A percentile compares a stretch with the other conserved stretches of the same genome.
phyloP scores from a whole-genome alignment of 768 basidiomycete genomes.

The Lactarius pseudohatsudake region DNA sequence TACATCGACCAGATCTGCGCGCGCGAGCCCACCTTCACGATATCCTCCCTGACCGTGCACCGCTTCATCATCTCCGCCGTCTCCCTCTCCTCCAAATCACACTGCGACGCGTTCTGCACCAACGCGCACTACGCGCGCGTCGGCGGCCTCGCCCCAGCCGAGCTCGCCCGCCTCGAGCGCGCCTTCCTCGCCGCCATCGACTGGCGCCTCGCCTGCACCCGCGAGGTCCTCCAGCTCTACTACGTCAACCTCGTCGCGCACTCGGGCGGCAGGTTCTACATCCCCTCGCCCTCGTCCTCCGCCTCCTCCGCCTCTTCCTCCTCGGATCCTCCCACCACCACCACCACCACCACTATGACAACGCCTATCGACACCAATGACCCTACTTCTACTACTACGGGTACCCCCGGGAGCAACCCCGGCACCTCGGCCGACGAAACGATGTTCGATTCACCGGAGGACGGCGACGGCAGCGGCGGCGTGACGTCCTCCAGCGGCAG shows the following conservation, averaged over 20 bases:
- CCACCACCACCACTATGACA: constrained; percentile 29
- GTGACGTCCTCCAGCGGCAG: constrained; percentile 26
- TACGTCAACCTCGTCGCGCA: constrained; percentile 92
- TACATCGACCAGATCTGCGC: constrained; percentile 95
- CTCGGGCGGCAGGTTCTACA: constrained; percentile 53
- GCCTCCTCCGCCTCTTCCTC: not conserved
- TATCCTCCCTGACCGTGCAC: constrained; percentile 95
- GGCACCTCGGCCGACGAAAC: constrained; percentile 9
- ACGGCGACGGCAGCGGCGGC: constrained; percentile 43
- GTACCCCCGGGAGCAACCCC: constrained; percentile 29
- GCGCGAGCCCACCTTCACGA: constrained; percentile 82
- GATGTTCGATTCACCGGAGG: constrained; percentile 46
- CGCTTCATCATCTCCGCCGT: constrained; percentile 95
- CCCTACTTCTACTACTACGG: not conserved
- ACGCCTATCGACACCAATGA: constrained; percentile 36
- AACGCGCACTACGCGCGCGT: constrained; percentile 95
- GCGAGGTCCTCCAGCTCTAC: constrained; percentile 88
- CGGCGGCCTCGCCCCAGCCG: constrained; percentile 87
- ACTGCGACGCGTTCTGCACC: constrained; percentile 94
- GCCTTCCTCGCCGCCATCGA: constrained; percentile 91
- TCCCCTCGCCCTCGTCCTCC: constrained; percentile 37
- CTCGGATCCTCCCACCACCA: not conserved
- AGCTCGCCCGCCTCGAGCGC: constrained; percentile 92
- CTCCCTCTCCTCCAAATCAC: constrained; percentile 89
- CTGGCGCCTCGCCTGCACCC: constrained; percentile 93